These are phyloP conservation scores for Penicillium sp. DNA, from an alignment of 2,329 filamentous ascomycete genomes.

Conservation along the genomic window DNA sequence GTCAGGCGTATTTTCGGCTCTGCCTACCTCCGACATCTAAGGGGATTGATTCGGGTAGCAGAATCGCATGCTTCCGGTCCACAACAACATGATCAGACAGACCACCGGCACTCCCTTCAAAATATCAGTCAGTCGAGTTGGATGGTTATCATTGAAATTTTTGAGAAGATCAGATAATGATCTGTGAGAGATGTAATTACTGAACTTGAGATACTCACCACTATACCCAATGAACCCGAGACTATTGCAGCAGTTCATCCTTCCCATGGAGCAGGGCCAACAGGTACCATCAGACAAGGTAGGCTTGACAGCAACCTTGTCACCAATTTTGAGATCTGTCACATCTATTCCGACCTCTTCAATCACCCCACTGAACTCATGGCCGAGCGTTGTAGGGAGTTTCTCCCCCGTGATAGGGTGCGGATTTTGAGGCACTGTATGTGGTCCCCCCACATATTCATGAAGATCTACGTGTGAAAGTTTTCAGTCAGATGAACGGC, in stretches of 20 bases:
- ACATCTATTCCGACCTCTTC: constrained; percentile 59
- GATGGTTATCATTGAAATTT: too few species aligned
- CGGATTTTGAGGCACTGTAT: constrained; percentile 53
- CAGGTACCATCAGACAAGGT: constrained; percentile 62
- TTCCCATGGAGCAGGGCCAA: constrained; percentile 55
- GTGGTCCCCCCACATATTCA: constrained; percentile 55
- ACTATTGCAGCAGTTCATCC: constrained; percentile 62
- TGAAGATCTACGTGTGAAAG: constrained; percentile 47
- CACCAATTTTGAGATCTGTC: constrained; percentile 53
- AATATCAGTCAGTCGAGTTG: neutral
- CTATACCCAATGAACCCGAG: constrained; percentile 59
- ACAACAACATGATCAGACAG: constrained; percentile 34
- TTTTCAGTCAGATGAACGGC: neutral
- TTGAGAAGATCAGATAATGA: too few species aligned
- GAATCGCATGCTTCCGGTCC: constrained; percentile 12
- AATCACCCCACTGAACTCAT: constrained; percentile 66
- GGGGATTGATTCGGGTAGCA: constrained; percentile 30
- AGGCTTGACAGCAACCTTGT: constrained; percentile 64
- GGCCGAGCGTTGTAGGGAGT: constrained; percentile 64
- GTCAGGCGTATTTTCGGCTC: too few species aligned
- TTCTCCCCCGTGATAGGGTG: constrained; percentile 61
- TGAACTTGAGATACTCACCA: constrained; percentile 44
- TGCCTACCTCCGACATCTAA: constrained; percentile 13
- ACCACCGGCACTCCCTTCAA: constrained; percentile 37
- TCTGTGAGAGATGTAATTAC: neutral